A percentile compares a stretch with the other conserved stretches of the same genome.
These are phyloP conservation scores for Cystobasidium tubakii DNA, from an alignment of 768 basidiomycete species.

Conservation along the genomic window DNA sequence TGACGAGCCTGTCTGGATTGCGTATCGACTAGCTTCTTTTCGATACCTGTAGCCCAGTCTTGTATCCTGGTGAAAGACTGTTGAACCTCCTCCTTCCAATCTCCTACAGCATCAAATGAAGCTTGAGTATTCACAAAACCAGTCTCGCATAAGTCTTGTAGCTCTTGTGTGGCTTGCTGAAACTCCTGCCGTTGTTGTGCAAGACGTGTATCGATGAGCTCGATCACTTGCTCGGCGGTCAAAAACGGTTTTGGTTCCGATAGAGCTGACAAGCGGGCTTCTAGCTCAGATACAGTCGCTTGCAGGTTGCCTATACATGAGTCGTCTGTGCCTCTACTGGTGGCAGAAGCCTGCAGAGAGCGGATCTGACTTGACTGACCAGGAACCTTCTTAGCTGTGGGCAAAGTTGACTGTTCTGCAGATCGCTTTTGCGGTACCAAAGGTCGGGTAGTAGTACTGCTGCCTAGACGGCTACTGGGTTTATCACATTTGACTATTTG, in stretches of 20 bases:
- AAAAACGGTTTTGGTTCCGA: not conserved
- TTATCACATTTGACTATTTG: slow-evolving; percentile 1
- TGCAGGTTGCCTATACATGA: not conserved
- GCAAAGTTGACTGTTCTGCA: not conserved
- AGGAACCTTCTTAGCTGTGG: not conserved
- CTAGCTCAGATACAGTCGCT: not conserved
- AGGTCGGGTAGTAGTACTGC: not conserved
- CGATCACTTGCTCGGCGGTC: not conserved
- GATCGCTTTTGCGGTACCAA: slow-evolving; percentile 15
- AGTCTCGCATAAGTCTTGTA: slow-evolving; percentile 7
- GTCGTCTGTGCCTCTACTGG: not conserved
- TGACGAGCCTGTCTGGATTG: not conserved
- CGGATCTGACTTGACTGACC: not conserved
- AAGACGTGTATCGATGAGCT: slow-evolving; percentile 3
- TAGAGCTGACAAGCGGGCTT: not conserved
- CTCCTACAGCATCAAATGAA: slow-evolving; percentile 11
- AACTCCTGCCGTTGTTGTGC: slow-evolving; percentile 14
- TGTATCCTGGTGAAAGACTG: slow-evolving; percentile 1
- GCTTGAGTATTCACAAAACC: slow-evolving; percentile 13
- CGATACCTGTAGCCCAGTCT: slow-evolving; percentile 6
- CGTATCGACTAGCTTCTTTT: not conserved
- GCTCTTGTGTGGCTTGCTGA: not conserved
- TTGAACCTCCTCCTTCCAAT: not conserved
- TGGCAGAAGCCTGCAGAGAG: not conserved
- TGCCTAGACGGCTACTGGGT: not conserved